Evolutionary conservation across 2,329 filamentous ascomycete genomes (phyloP).

Genomic region (Pleurostoma richardsiae): DNA sequence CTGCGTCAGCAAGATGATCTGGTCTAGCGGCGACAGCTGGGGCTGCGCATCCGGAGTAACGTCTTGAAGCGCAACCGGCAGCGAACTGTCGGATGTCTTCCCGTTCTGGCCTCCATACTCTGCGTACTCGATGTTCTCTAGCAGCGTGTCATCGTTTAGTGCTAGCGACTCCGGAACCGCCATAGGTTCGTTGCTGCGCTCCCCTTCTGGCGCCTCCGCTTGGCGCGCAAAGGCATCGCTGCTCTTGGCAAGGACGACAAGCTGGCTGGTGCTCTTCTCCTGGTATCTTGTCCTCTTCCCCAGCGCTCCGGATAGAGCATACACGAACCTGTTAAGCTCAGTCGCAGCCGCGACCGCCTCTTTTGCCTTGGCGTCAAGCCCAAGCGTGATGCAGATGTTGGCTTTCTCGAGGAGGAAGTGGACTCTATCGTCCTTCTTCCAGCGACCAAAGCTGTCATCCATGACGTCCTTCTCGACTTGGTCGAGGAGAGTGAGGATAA

Average conservation of each 20-base stretch:
- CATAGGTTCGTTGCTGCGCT: constrained; percentile 15
- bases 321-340: constrained; percentile 64
- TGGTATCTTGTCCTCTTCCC: constrained; percentile 83
- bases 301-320: constrained; percentile 77
- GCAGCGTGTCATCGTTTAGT: constrained; percentile 86
- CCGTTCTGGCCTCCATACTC: constrained; percentile 35
- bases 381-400: constrained; percentile 78
- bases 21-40: constrained; percentile 75
- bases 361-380: constrained; percentile 70
- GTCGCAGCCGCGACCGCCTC: constrained; percentile 66
- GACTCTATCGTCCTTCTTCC: constrained; percentile 48
- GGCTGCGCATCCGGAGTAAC: constrained; percentile 79
- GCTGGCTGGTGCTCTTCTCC: constrained; percentile 74
- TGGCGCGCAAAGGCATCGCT: constrained; percentile 27
- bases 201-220: constrained; percentile 6
- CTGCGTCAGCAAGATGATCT: constrained; percentile 84
- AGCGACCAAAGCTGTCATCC: constrained; percentile 20
- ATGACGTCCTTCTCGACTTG: constrained; percentile 34
- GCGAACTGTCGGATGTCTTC: constrained; percentile 15
- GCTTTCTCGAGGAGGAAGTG: constrained; percentile 78
- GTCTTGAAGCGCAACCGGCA: constrained; percentile 58
- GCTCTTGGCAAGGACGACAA: constrained; percentile 87
- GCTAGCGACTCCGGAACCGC: constrained; percentile 62
- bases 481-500: constrained; percentile 36
- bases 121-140: constrained; percentile 81